Evolutionary conservation across 2,329 filamentous ascomycete genomes (phyloP), one percentile per base, ranked within the genome.

Genomic region (Trichoderma pleuroti): DNA sequence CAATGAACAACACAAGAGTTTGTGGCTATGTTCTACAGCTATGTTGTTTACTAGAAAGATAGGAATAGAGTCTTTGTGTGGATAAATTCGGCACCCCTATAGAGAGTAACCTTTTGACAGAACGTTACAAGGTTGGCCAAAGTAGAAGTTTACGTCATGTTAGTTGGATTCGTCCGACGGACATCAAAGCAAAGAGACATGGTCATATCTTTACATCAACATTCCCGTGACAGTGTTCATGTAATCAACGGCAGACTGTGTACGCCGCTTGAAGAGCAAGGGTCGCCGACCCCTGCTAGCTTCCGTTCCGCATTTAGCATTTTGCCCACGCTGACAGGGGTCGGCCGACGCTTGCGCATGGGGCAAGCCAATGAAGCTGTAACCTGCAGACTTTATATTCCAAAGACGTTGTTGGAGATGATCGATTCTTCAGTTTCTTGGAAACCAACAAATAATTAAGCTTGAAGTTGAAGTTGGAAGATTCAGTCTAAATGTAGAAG

Each of bases 261-360:
- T 67, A 67, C 64, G 30, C 28, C 6, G 36, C 16, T 21, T 42
- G 56, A 39, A 30, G 21, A 42, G 36, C 65, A 68, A 36, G 65
- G 65, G 26, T 34, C 65, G 65, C 65, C 65, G 65, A 60, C 36
- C n/a, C 64, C 36, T 10, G 16, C 26, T 67, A 67, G 64, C 64
- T 56, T 42, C 49, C 52, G 64, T 18, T 67, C 49, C 18, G 52
- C n/a, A 60, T 60, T 34, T 60, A n/a, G 28, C 54, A 14, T 24
- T 32, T 32, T 36, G 26, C 28, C 34, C 24, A 3, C 5, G 42
- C 46, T 10, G 65, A 68, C 54, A 49, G 65, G 65, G 65, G 18
- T 68, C 65, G 65, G 54, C 54, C 52, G 36, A 49, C 54, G 26
- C 65, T 54, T 68, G 26, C 30, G 14, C 12, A 7, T 10, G 26